Conservation (phyloP, 1,139 yeast species). For the Suhomyces bribrorum region DNA sequence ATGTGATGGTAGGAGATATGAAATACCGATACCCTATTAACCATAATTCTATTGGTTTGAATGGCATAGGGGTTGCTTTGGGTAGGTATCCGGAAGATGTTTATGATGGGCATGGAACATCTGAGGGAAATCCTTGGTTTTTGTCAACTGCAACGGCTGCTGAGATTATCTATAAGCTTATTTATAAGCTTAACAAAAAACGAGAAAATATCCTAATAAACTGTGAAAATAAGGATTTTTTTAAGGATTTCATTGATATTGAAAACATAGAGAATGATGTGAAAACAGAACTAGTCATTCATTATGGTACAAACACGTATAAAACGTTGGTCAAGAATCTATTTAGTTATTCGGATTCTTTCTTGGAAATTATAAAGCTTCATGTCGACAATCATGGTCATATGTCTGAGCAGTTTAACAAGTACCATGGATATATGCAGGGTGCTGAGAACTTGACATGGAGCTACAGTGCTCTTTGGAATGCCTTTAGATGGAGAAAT, state of each 20-base stretch:
- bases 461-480: slow-evolving; percentile 84
- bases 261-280: slow-evolving; percentile 10
- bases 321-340: slow-evolving; percentile 47
- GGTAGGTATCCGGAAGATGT: slow-evolving; percentile 95
- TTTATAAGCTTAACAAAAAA: slow-evolving; percentile 26
- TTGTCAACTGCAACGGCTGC: slow-evolving; percentile 82
- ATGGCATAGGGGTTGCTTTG: slow-evolving; percentile 62
- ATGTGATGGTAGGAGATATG: slow-evolving; percentile 66
- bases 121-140: slow-evolving; percentile 96
- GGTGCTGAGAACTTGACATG: slow-evolving; percentile 90
- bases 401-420: slow-evolving; percentile 88
- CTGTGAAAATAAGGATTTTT: slow-evolving; percentile 31
- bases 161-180: slow-evolving; percentile 50
- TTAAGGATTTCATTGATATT: slow-evolving; percentile 27
- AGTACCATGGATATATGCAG: slow-evolving; percentile 76
- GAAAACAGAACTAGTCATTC: slow-evolving; percentile 7
- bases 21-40: slow-evolving; percentile 74
- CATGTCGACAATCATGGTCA: slow-evolving; percentile 76
- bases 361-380: slow-evolving; percentile 65
- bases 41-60: slow-evolving; percentile 40
- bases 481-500: slow-evolving; percentile 64
- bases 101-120: slow-evolving; percentile 73
- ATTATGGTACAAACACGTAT: slow-evolving; percentile 50
- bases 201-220: slow-evolving; percentile 30
- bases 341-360: slow-evolving; percentile 70